Conservation (phyloP, 2,329 filamentous ascomycete species). For the Aquanectria penicillioides region DNA sequence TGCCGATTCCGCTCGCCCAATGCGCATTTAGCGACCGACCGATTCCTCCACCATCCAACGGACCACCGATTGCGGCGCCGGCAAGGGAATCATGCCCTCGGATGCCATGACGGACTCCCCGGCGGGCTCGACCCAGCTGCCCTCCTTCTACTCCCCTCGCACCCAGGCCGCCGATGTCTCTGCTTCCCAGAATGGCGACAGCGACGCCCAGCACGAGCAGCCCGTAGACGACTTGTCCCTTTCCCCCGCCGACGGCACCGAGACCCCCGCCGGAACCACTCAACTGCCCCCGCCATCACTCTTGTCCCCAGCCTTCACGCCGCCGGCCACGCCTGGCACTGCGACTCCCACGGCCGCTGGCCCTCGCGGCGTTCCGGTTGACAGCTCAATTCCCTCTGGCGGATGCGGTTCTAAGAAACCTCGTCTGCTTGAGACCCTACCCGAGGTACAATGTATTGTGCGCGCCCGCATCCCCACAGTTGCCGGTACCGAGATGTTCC, state of each 20-base stretch:
- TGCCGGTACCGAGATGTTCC: conserved; percentile 92
- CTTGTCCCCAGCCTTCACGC: conserved; percentile 87
- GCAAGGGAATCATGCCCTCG: conserved; percentile 41
- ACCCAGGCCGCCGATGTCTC: conserved; percentile 42
- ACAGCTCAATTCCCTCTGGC: conserved; percentile 66
- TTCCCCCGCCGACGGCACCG: conserved; percentile 35
- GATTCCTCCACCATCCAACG: not conserved
- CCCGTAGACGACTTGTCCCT: conserved; percentile 51
- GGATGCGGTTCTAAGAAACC: conserved; percentile 73
- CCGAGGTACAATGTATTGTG: conserved; percentile 91
- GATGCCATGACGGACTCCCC: conserved; percentile 41
- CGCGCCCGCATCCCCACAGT: conserved; percentile 95
- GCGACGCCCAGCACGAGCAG: conserved; percentile 34
- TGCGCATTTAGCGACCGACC: conserved; percentile 27
- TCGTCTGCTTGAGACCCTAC: conserved; percentile 78
- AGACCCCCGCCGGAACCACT: conserved; percentile 30
- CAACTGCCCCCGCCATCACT: conserved; percentile 70
- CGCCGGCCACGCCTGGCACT: conserved; percentile 71
- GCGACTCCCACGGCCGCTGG: conserved; percentile 58
- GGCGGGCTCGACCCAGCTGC: conserved; percentile 50
- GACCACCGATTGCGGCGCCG: conserved; percentile 38
- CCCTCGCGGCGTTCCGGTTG: conserved; percentile 67
- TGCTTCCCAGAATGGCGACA: conserved; percentile 25
- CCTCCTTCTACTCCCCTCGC: conserved; percentile 59
- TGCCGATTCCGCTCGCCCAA: conserved; percentile 9